A percentile compares a stretch with the other conserved stretches of the same genome.
These are phyloP conservation scores for Colletotrichum sp. DNA, from an alignment of 2,329 filamentous ascomycete species.

Conservation along the genomic window DNA sequence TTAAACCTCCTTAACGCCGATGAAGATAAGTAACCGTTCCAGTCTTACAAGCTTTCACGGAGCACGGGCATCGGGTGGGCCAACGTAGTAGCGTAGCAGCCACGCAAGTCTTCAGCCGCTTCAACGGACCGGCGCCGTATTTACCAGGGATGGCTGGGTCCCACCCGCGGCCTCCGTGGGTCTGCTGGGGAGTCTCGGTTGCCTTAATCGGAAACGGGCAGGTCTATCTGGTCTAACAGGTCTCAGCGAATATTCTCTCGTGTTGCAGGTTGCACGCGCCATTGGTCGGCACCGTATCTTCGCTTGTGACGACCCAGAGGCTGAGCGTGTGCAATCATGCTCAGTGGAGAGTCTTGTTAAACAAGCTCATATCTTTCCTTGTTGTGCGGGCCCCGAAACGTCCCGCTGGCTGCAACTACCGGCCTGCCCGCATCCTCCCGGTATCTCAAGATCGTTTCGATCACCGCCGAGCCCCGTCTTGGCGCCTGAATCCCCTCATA, in stretches of 20 bases:
- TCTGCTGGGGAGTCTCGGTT: background rate
- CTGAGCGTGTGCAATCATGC: background rate
- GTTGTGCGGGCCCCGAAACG: background rate
- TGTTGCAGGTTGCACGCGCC: background rate
- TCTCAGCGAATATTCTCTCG: background rate
- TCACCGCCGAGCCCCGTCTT: background rate
- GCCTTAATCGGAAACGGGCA: background rate
- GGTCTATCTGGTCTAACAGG: background rate
- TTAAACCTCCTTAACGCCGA: background rate
- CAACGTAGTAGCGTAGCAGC: background rate
- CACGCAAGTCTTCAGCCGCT: background rate
- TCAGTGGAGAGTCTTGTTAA: background rate
- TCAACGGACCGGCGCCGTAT: background rate
- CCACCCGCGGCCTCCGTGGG: background rate
- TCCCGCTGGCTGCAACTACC: background rate
- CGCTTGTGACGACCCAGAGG: background rate
- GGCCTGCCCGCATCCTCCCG: background rate
- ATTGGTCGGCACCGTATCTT: background rate
- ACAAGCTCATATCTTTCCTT: background rate
- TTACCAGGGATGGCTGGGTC: background rate
- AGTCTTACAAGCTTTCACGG: background rate
- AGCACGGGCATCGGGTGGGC: background rate
- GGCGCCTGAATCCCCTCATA: background rate
- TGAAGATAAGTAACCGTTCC: background rate
- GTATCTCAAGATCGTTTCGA: background rate